Base-by-base conservation (phyloP, 768 basidiomycete genomes). In the Amyloporia xantha region DNA sequence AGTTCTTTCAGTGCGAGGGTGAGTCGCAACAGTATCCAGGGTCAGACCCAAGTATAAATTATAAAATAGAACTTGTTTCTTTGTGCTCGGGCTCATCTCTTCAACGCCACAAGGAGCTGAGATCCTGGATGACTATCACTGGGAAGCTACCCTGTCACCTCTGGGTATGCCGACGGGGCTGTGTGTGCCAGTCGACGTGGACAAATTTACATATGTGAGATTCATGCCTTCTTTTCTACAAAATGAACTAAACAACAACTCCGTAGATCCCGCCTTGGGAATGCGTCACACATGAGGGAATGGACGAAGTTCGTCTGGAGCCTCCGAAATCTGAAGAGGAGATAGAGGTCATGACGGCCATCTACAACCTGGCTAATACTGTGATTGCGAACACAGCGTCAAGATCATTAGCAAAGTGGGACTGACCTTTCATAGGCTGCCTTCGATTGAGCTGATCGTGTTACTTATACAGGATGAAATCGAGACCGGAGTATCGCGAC, bases 351-450 rank as follows among this genome's bases (percentile, higher is more conserved):
- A 76, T 94, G 57, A 84, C 86, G 3, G 89, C 91, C 3, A 89
- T 99, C 43, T 86, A 92, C 58, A 97, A 97, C 62, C 73, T 99
- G 36, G 84, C 87, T 24, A 99, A 99, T 62, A 91, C 93, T 17
- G 93, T 98, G 44, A 88, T 98, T 50, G 93, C 94, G 0, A 94
- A 94, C 59, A 81, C 90, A 19, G 93, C 96, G 1, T 98, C 96
- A 20, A 80, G 91, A 40, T 85, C 91, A 15, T 71, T 99, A 33
- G 84, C 91, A 24, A 81, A 79, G 92, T 93, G 60, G 54, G 76
- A 65, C 17, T 5, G 36, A 25, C 20, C n/a, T 12, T 50, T 25
- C 13, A 13, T 42, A 12, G n/a, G n/a, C 17, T 48, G 38, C 47
- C 20, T 44, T 45, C 3, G 44, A 23, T 5, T 30, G 35, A 48